Base-by-base conservation (phyloP, 2,329 filamentous ascomycete genomes). In the Golovinomyces cichoracearum region DNA sequence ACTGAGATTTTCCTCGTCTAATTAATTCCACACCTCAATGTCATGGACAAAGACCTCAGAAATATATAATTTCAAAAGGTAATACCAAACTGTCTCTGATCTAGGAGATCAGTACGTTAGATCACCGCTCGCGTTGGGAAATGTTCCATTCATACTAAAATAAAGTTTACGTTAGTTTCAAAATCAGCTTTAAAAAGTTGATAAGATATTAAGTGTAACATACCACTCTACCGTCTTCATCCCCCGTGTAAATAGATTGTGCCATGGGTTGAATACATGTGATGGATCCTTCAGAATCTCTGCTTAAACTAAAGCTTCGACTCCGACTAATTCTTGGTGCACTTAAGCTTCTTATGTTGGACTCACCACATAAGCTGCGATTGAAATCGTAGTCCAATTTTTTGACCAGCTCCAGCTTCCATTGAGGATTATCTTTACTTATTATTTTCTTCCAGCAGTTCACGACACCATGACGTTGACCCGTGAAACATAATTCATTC, bases 211-310 rank as follows among this genome's bases (percentile, higher is more conserved):
- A 45, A 44, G 31, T 26, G 47, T 48, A 51, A 74, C 78, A 73
- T 60, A 90, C 83, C 63, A 98, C 88, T 68, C 78, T 72, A 26
- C 90, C 90, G 53, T 85, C 80, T 54, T 95, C 90, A 65, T 95
- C 90, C 2, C 88, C 90, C 0, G 86, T 93, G 63, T 94, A 95
- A 9, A 95, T 77, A 52, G 79, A 72, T 53, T 80, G 78, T 48
- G 83, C 76, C 71, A 86, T 81, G 2, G 88, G 81, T 50, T 82
- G 70, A 48, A 98, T 81, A 60, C 82, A 92, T 33, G 82, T 93
- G 52, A 95, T 86, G 0, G 79, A 78, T 1, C 80, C 78, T 42
- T 73, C 71, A 0, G 68, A 66, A 53, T 74, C 75, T 4, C 52
- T 51, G 42, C 51, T 51, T 21, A 50, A 48, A 31, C 37, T 47